These are phyloP conservation scores for Acorus gramineus DNA, from an alignment of 106 monocot genomes.

Conservation along the genomic window DNA sequence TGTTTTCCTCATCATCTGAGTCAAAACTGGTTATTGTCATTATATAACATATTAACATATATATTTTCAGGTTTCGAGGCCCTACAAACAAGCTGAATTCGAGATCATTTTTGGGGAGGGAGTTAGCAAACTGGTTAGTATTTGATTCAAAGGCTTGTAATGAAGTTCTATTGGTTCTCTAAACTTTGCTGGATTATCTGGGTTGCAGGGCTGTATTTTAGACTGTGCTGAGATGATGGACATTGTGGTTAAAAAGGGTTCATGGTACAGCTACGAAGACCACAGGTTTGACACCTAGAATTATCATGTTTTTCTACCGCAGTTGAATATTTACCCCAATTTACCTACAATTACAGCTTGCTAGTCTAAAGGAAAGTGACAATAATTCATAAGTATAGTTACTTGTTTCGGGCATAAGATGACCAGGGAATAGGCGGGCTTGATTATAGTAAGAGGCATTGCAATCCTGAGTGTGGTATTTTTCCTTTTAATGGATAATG, in stretches of 20 bases:
- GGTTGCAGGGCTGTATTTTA: slow-evolving; percentile 73
- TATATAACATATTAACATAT: no score
- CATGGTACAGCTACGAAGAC: slow-evolving; percentile 71
- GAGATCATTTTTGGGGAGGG: slow-evolving; percentile 98
- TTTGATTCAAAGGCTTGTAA: not conserved
- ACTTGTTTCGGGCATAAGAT: no score
- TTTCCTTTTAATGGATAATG: no score
- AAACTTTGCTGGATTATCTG: not conserved
- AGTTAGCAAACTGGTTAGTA: slow-evolving; percentile 67
- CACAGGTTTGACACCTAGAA: slow-evolving; percentile 37
- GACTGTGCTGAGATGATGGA: slow-evolving; percentile 91
- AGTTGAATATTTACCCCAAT: no score
- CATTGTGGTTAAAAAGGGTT: slow-evolving; percentile 55
- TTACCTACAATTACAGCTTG: no score
- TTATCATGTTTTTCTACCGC: not conserved
- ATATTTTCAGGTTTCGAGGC: slow-evolving; percentile 72
- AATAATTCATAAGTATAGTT: no score
- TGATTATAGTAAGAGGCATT: no score
- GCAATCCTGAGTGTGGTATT: no score
- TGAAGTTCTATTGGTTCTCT: not conserved
- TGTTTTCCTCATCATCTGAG: no score
- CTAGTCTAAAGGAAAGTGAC: no score
- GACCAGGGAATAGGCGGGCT: no score
- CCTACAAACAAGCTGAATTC: slow-evolving; percentile 97
- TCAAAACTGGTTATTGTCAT: no score